Evolutionary conservation across 1,139 yeast genomes (phyloP), one percentile per base, ranked within the genome.

Genomic region (Candida sanyaensis): DNA sequence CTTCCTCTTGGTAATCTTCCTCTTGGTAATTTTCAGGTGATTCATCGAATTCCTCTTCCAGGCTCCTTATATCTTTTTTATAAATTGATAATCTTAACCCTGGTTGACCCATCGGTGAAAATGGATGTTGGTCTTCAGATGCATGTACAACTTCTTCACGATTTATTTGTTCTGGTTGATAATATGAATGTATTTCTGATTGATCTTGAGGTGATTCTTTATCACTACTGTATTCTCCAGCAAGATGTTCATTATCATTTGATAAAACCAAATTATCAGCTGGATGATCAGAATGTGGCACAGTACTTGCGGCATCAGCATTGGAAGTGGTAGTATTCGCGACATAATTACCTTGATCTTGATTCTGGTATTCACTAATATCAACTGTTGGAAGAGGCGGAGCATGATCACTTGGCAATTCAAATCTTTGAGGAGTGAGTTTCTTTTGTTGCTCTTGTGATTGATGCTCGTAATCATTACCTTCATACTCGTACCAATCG

Each of bases 381-480:
- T 41, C 38, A 24, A 41, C 37, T 21, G 33, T 34, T 5, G 49
- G 46, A 11, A 43, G 17, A 37, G 53, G 41, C 44, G 57, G 45
- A 7, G 26, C 30, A 17, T 42, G 40, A n/a, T 39, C 37, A 8
- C 28, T 33, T 1, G 49, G 48, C 21, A 54, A 40, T 17, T 54
- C 57, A 44, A 59, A 59, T 32, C 55, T 47, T 40, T 59, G 45
- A 12, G 52, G 49, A 9, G 37, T 36, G 13, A 32, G 37, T 24
- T 41, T 43, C 12, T 28, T 27, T n/a, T 45, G 12, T 12, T 42
- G 41, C 8, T 33, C 30, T 37, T 30, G 30, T 27, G 39, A 30
- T 8, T 50, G 50, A 39, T 58, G 55, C 10, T 61, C 71, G 50
- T 66, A 63, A 46, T 66, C 73, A 43, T 73, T 78, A 37, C 66